phyloP scores from a whole-genome alignment of 441 rosid genomes.

The Cnidoscolus chayamansa region DNA sequence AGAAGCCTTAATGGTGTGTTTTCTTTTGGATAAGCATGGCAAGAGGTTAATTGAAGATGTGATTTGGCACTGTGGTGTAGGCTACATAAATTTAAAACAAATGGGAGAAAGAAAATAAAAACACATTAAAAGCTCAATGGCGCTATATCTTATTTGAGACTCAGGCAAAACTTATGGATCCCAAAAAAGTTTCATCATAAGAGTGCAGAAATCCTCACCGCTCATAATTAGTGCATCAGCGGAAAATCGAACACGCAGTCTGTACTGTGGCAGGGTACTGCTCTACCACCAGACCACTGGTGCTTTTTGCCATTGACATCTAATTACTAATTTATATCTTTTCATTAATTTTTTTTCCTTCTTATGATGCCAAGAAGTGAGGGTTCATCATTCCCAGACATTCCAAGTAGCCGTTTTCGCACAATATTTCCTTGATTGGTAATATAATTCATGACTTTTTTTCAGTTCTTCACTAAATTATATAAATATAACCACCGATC shows the following conservation, averaged over 20 bases:
- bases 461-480: too few species aligned
- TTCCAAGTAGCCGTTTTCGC: neutral
- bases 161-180: neutral
- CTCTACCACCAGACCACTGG: conserved; percentile 89
- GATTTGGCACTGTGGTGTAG: too few species aligned
- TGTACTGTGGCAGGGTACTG: conserved; percentile 77
- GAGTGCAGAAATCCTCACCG: neutral
- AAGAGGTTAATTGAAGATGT: too few species aligned
- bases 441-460: too few species aligned
- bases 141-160: neutral
- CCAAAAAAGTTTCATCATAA: neutral
- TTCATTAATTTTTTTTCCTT: too few species aligned
- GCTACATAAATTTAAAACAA: too few species aligned
- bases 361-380: too few species aligned
- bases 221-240: conserved; percentile 47
- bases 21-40: too few species aligned
- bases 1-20: too few species aligned
- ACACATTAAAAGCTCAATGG: neutral
- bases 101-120: too few species aligned
- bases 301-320: conserved; percentile 25
- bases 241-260: conserved; percentile 83
- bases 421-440: neutral
- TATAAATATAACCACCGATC: neutral
- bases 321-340: too few species aligned
- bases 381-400: too few species aligned